Percentiles rank a stretch among this genome's conserved stretches.
Conservation (phyloP, 306 rosid genomes). For the Astragalus glycyphyllos region DNA sequence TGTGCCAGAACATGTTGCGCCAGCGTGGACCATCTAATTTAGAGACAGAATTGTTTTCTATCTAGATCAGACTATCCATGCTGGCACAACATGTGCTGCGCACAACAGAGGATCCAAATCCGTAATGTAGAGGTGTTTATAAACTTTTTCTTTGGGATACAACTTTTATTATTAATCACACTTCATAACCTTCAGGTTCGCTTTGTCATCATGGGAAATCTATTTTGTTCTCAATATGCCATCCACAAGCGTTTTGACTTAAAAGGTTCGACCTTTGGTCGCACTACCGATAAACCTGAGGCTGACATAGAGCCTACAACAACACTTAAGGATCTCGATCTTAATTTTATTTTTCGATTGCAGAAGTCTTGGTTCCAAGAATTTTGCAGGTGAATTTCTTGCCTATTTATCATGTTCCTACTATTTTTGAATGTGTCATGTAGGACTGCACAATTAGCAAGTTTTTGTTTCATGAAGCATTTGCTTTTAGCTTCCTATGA, state of each 20-base stretch:
- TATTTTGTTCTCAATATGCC: conserved; percentile 72
- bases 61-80: no score
- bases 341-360: conserved; percentile 81
- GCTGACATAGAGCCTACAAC: conserved; percentile 80
- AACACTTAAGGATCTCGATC: conserved; percentile 93
- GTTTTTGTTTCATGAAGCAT: not conserved
- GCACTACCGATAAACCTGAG: conserved; percentile 79
- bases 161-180: conserved; percentile 17
- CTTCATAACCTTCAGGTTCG: conserved; percentile 69
- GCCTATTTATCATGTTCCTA: not conserved
- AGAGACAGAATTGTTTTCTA: no score
- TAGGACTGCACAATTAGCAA: not conserved
- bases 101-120: no score
- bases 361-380: conserved; percentile 87
- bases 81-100: no score
- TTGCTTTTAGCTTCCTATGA: no score
- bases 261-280: conserved; percentile 95
- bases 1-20: no score
- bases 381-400: conserved; percentile 67
- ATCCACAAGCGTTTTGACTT: conserved; percentile 89
- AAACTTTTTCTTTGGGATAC: conserved; percentile 10
- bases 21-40: no score
- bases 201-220: conserved; percentile 94
- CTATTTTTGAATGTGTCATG: not conserved
- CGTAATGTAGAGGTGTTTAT: conserved; percentile 24